Evolutionary conservation across 78 protist genomes (phyloP).

Genomic region (Guillardia theta): DNA sequence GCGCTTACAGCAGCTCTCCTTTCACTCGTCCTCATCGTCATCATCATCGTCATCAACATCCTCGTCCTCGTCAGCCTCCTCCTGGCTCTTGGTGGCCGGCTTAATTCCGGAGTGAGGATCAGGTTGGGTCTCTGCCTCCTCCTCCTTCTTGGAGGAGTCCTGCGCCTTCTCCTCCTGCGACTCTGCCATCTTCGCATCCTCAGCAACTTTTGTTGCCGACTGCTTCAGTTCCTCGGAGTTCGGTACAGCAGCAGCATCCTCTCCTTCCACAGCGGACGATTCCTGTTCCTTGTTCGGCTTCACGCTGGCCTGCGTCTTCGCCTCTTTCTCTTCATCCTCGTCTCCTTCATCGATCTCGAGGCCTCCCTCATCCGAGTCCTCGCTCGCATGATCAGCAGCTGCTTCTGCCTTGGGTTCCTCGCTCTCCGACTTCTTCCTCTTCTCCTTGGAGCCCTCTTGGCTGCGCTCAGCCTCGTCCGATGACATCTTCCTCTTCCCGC

Average conservation of each 20-base stretch:
- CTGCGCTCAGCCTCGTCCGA: background rate
- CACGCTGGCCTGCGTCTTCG: background rate
- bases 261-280: background rate
- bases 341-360: background rate
- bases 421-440: background rate
- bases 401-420: background rate
- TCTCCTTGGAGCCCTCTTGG: background rate
- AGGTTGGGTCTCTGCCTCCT: background rate
- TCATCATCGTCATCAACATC: background rate
- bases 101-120: background rate
- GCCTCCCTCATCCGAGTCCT: background rate
- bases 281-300: background rate
- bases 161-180: background rate
- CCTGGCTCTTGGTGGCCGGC: background rate
- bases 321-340: background rate
- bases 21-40: too few relatives aligned
- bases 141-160: background rate
- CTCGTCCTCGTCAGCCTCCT: background rate
- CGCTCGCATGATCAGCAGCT: background rate
- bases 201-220: background rate
- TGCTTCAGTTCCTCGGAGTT: background rate
- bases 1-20: too few relatives aligned
- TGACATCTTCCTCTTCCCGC: too few relatives aligned
- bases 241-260: too few relatives aligned
- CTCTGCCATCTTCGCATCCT: background rate